Evolutionary conservation across 2,329 filamentous ascomycete genomes (phyloP), one percentile per base, ranked within the genome.

Genomic region (Fusarium citri): DNA sequence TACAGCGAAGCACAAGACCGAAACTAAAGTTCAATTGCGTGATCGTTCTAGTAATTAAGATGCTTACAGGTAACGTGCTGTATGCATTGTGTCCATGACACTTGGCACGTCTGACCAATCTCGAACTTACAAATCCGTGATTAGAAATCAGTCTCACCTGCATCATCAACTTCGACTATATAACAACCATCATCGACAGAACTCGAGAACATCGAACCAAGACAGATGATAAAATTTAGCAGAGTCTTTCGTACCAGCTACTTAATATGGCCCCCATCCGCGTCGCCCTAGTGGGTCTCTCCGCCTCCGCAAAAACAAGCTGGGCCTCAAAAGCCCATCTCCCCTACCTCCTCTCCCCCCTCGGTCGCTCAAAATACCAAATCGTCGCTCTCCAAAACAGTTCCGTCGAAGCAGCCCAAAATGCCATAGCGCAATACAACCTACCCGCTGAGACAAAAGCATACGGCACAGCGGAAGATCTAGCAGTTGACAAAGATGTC

Each of bases 281-380:
- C 55, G 78, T 86, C 18, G 88, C 83, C 30, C 80, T 90, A n/a
- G 81, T 89, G 61, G 88, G 88, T 47, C 85, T 90, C 55, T 89
- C 86, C 3, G 78, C 84, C 56, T 80, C 81, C 3, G 83, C 85
- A 51, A 80, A 81, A 30, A 83, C 81, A 7, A 83, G 83, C 0
- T 91, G 88, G 88, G 87, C 87, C 4, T 80, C 79, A 31, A 70
- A 74, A 26, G 87, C 85, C 4, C 89, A 91, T 71, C 82, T 91
- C 0, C 87, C 89, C 0, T 90, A 89, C 73, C 84, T 91, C 5
- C 76, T 83, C 30, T 85, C 85, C 0, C 76, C 82, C 0, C 78
- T 74, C 5, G 82, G 83, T 10, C 80, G 79, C 18, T 67, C 79
- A 3, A 78, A 82, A 15, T 88, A 83, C 65, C 60, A 81, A 26